A percentile compares a stretch with the other conserved stretches of the same genome.
Evolutionary conservation across 2,329 filamentous ascomycete species (phyloP).

Genomic region (Fusarium ramigenum): DNA sequence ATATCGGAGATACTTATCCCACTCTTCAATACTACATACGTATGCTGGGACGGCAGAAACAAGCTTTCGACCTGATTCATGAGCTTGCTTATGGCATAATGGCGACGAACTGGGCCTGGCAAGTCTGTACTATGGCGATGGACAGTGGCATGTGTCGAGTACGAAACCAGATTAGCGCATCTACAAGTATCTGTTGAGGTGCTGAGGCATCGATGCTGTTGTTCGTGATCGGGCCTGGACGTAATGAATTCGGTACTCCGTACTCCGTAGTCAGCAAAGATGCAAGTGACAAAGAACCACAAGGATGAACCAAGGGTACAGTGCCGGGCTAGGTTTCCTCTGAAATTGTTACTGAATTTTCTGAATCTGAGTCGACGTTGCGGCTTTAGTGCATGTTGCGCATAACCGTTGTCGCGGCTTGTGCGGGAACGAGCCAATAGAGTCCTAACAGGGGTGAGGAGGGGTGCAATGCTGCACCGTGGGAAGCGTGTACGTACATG

Average conservation of each 20-base stretch:
- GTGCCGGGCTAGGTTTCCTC: conserved; percentile 46
- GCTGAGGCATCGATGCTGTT: background rate
- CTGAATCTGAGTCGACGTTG: conserved; percentile 52
- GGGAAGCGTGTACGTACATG: conserved; percentile 16
- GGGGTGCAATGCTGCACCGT: conserved; percentile 40
- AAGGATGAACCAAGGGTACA: conserved; percentile 24
- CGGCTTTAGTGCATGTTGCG: conserved; percentile 63
- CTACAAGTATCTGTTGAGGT: background rate
- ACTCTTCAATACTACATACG: background rate
- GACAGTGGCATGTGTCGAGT: background rate
- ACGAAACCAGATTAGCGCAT: background rate
- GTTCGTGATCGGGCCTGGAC: background rate
- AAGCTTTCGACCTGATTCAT: conserved; percentile 1
- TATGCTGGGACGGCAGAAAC: background rate
- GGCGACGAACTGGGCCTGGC: background rate
- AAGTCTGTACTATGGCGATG: background rate
- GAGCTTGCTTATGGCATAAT: background rate
- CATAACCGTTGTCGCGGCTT: conserved; percentile 61
- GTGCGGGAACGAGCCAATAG: conserved; percentile 52
- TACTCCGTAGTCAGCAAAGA: conserved; percentile 7
- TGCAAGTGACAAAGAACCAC: conserved; percentile 18
- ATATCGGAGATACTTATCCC: conserved; percentile 28
- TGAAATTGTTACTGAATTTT: conserved; percentile 54
- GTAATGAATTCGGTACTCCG: conserved; percentile 3
- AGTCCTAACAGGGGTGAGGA: conserved; percentile 25